These are phyloP conservation scores for Arabis hirsuta DNA, from an alignment of 345 rosid genomes.

Conservation along the genomic window DNA sequence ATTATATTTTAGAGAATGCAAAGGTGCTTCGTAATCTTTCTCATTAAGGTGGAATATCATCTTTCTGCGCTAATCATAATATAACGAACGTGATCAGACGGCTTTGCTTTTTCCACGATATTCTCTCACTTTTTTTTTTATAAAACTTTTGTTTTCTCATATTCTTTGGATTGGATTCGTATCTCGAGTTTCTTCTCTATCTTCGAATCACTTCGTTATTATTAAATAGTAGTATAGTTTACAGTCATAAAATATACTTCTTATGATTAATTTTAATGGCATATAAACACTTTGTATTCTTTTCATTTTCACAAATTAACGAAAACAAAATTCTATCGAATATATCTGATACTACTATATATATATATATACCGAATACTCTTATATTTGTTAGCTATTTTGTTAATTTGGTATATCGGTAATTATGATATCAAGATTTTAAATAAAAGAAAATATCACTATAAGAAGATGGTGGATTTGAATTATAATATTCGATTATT, in stretches of 20 bases:
- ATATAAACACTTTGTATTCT: background rate
- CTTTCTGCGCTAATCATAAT: conserved; percentile 51
- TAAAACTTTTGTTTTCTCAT: conserved; percentile 1
- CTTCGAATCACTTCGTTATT: conserved; percentile 13
- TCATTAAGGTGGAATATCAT: conserved; percentile 38
- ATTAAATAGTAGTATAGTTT: background rate
- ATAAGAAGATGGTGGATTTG: conserved; percentile 2
- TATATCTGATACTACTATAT: background rate
- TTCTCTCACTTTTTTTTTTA: conserved; percentile 14
- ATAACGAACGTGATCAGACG: conserved; percentile 43
- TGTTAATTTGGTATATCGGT: no score
- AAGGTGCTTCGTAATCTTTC: conserved; percentile 42
- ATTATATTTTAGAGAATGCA: background rate
- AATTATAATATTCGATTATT: background rate
- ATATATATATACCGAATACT: background rate
- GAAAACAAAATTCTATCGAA: background rate
- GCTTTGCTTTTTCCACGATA: conserved; percentile 38
- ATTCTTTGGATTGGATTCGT: conserved; percentile 44
- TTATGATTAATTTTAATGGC: no score
- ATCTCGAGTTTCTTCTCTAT: conserved; percentile 33
- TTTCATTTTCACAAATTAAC: background rate
- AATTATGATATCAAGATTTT: no score
- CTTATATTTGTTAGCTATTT: no score
- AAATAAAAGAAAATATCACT: no score
- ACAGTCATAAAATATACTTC: background rate